phyloP scores from a whole-genome alignment of 805 yeast species.

The Ogataea methanolica region DNA sequence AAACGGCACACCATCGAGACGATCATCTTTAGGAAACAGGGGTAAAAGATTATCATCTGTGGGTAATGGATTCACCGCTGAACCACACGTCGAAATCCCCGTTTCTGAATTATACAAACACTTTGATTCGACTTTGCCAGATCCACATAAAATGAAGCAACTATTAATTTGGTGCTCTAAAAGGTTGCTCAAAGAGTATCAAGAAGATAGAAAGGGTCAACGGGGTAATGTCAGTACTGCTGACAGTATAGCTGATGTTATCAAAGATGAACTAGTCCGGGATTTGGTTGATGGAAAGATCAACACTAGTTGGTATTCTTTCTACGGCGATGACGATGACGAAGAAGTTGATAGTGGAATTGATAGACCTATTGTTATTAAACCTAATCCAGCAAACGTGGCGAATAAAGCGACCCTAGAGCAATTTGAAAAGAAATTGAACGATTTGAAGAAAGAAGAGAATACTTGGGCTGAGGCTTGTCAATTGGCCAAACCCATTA shows the following conservation, averaged over 20 bases:
- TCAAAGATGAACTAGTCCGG: conserved; percentile 56
- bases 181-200: conserved; percentile 31
- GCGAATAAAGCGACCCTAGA: conserved; percentile 45
- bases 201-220: neutral
- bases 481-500: conserved; percentile 5
- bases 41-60: conserved; percentile 73
- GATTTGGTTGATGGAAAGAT: conserved; percentile 58
- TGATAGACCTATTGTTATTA: conserved; percentile 29
- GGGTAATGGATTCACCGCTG: conserved; percentile 66
- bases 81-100: conserved; percentile 61
- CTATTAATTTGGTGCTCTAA: conserved; percentile 64
- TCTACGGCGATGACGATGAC: conserved; percentile 25
- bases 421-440: conserved; percentile 40
- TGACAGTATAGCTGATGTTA: conserved; percentile 55
- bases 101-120: conserved; percentile 54
- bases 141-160: conserved; percentile 70
- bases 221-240: conserved; percentile 16
- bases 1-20: conserved; percentile 23
- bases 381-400: conserved; percentile 59
- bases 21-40: conserved; percentile 51
- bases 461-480: conserved; percentile 35
- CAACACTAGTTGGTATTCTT: conserved; percentile 65
- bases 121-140: conserved; percentile 58
- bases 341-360: conserved; percentile 14
- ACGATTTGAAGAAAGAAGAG: conserved; percentile 41